Base-by-base conservation (phyloP, 2,329 filamentous ascomycete species). In the Scedosporium boydii region DNA sequence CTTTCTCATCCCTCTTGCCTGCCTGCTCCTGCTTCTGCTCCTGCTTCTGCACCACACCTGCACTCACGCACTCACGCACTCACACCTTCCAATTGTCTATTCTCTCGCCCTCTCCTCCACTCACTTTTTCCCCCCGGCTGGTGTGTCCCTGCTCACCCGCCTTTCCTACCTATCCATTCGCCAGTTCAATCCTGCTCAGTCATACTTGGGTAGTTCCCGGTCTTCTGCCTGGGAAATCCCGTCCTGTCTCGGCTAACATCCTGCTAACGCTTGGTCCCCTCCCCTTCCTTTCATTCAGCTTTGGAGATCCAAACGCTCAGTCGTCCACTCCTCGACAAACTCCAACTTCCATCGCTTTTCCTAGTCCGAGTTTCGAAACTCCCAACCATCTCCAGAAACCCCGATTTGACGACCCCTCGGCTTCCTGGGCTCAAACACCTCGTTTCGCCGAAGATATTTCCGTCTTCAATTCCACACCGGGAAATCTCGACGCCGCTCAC, bases 371-470 rank as follows among this genome's bases (percentile, higher is more conserved):
- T 64, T 83, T 85, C 72, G 78, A 84, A 67, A 87, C 83, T 10
- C 83, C 83, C 55, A 81, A 78, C 70, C 73, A 75, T 62, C 76
- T 73, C 67, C 76, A 77, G 34, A 56, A 62, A 23, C 44, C n/a
- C 3, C 38, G 27, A 21, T 46, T 62, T 34, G 60, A 65, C 75
- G 75, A 64, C 76, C 74, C 63, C 60, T 75, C 77, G 66, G 77
- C 78, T 67, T 84, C 81, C 60, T 75, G 77, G 66, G 78, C 78
- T 67, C 84, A 81, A 80, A 87, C 84, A 55, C 84, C 84, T 70
- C 79, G 78, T 63, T 87, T 86, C 75, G 83, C 84, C 66, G 83
- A 87, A 70, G 84, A 87, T 66, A 87, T 85, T 69, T 85, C 84
- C 65, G 83, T 87, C 69, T 87, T 87, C 76, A 84, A 85, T 73